A percentile compares a stretch with the other conserved stretches of the same genome.
These are phyloP conservation scores for Tephrocybe sp. DNA, from an alignment of 768 basidiomycete genomes.

Conservation along the genomic window DNA sequence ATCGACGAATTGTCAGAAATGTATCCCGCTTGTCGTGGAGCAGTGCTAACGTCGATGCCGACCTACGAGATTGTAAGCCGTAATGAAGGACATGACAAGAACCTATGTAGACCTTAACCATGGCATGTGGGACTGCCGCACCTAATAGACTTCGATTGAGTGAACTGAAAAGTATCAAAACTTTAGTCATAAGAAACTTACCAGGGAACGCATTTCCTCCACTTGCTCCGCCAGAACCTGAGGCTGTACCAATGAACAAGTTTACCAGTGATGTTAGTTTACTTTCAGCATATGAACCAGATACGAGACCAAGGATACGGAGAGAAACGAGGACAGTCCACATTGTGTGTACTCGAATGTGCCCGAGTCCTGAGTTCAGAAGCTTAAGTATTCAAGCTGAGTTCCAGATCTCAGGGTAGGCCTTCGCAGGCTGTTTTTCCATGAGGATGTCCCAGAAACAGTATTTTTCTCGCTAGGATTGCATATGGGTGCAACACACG, in stretches of 20 bases:
- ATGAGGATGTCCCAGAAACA: background rate
- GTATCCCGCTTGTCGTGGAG: slow-evolving; percentile 52
- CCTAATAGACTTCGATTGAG: slow-evolving; percentile 24
- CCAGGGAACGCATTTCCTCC: background rate
- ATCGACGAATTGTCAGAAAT: slow-evolving; percentile 44
- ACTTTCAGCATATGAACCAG: slow-evolving; percentile 12
- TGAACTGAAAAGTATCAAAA: no score
- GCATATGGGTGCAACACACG: slow-evolving; percentile 7
- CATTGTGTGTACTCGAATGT: background rate
- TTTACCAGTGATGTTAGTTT: slow-evolving; percentile 46
- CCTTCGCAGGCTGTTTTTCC: background rate
- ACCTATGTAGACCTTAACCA: slow-evolving; percentile 43
- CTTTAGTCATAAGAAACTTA: no score
- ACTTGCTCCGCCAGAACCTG: background rate
- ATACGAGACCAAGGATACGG: background rate
- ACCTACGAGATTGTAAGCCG: slow-evolving; percentile 29
- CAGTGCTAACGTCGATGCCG: slow-evolving; percentile 49
- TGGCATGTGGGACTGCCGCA: slow-evolving; percentile 49
- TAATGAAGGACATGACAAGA: background rate
- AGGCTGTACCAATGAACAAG: background rate
- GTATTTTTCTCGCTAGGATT: background rate
- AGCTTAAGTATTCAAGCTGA: background rate
- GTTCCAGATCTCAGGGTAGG: background rate
- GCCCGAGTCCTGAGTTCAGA: background rate
- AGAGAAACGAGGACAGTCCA: background rate